Percentiles rank a stretch among this genome's conserved stretches.
phyloP scores from a whole-genome alignment of 345 rosid genomes.

The Geranium rotundifolium region DNA sequence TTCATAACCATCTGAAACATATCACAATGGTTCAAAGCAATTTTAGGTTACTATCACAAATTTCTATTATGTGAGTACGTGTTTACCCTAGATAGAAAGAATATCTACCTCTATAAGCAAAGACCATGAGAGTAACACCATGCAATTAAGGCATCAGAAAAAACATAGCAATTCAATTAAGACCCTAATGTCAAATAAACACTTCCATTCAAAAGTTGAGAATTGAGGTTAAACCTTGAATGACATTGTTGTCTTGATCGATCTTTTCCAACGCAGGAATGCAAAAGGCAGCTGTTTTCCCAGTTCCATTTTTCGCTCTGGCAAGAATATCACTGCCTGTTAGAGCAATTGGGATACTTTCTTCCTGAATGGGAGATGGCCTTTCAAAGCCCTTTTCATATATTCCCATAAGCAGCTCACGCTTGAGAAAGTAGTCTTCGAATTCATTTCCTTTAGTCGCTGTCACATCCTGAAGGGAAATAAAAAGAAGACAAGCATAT shows the following conservation, averaged over 20 bases:
- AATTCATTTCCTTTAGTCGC: constrained; percentile 98
- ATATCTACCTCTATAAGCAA: no score
- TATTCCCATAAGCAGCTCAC: constrained; percentile 94
- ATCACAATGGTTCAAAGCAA: no score
- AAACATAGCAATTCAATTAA: no score
- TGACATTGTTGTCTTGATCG: constrained; percentile 82
- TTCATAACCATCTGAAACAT: no score
- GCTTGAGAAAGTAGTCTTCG: constrained; percentile 94
- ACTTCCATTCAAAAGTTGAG: not conserved
- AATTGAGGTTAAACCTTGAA: constrained; percentile 58
- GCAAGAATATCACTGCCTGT: constrained; percentile 99
- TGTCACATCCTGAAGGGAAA: constrained; percentile 71
- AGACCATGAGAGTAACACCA: no score
- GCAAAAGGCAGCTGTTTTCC: constrained; percentile 98
- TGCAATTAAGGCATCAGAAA: no score
- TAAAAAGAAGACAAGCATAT: not conserved
- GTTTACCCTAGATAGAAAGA: no score
- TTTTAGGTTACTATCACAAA: no score
- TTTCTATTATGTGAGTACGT: no score
- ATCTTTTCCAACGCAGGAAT: constrained; percentile 94
- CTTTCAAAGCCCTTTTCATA: constrained; percentile 98
- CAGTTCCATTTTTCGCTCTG: constrained; percentile 99
- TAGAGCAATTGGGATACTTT: constrained; percentile 98
- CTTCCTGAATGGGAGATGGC: constrained; percentile 99
- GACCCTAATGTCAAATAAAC: not conserved